Conservation (phyloP, 2,329 filamentous ascomycete species). For the Sarocladium strictum region DNA sequence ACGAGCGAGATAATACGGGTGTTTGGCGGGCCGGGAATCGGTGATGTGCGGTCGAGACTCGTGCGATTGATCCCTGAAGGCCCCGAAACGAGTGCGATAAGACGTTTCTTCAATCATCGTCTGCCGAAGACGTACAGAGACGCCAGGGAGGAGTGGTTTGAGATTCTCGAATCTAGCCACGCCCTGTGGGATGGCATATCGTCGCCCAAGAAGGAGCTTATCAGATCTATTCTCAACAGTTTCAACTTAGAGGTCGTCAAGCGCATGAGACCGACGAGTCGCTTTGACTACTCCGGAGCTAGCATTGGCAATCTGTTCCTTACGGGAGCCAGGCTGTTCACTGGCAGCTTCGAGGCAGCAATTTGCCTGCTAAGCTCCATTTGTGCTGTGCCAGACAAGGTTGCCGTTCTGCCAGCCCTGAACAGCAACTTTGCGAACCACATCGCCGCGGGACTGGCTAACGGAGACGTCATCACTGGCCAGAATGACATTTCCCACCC, state of each 20-base stretch:
- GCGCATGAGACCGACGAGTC: conserved; percentile 63
- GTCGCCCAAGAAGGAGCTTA: conserved; percentile 68
- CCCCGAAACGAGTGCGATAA: conserved; percentile 67
- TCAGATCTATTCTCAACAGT: conserved; percentile 70
- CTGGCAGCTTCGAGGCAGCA: conserved; percentile 84
- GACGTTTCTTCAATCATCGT: conserved; percentile 80
- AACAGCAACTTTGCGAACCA: conserved; percentile 96
- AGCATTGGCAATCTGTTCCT: conserved; percentile 76
- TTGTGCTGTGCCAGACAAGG: conserved; percentile 71
- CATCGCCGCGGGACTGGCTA: conserved; percentile 74
- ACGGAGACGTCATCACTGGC: conserved; percentile 76
- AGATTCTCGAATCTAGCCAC: conserved; percentile 80
- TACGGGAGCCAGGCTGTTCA: conserved; percentile 82
- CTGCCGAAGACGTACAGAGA: conserved; percentile 52
- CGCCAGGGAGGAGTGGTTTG: conserved; percentile 77
- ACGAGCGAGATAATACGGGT: conserved; percentile 91
- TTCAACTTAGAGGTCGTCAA: conserved; percentile 76
- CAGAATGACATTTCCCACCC: conserved; percentile 93
- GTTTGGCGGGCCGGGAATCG: conserved; percentile 79
- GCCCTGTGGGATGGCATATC: conserved; percentile 66
- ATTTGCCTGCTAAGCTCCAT: conserved; percentile 87
- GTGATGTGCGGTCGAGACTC: conserved; percentile 52
- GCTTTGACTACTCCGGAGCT: conserved; percentile 72
- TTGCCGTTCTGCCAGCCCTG: conserved; percentile 80
- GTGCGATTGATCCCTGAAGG: conserved; percentile 74